Evolutionary conservation across 1,284 basidiomycete species (phyloP), one percentile per base, ranked within the genome.

Genomic region (Cronartium ribicola): DNA sequence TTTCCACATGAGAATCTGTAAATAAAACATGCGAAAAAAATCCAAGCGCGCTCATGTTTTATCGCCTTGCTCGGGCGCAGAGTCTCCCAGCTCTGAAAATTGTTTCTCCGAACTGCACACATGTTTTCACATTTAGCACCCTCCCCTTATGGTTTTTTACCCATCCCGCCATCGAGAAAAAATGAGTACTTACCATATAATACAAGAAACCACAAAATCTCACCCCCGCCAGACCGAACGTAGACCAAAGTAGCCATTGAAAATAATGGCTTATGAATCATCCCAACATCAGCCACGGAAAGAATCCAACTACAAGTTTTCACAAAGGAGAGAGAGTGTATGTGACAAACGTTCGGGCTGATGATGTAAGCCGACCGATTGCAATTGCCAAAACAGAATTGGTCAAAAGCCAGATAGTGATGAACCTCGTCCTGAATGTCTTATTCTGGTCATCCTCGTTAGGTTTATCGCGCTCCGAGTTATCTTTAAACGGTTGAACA

Each of bases 361-460:
- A 14, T 36, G 59, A 55, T n/a, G 43, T 75, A 8, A 75, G 43
- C n/a, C 66, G 37, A 36, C 65, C 22, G 57, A 75, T 75, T 40
- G 72, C 72, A 44, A 75, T 75, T 5, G 65, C 55, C 41, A 75
- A 75, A 17, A 75, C 40, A 22, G 90, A 90, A 79, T 95, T 95
- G 10, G 87, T 82, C 72, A 94, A 82, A 86, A 95, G 90, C 93
- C 93, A 75, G 11, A 77, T 69, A 60, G 76, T 76, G 51, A 78
- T 77, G 68, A 78, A 77, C 20, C 78, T 75, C 37, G 92, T 94
- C 77, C 93, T 88, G 89, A 95, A 96, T 0, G 93, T 94, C 83
- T 89, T 91, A 84, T 95, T 95, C 82, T 89, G 85, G 80, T 94
- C 92, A 75, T 82, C 81, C 29, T 36, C 43, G 6, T 48, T 74